Evolutionary conservation across 1,139 yeast genomes (phyloP), one percentile per base, ranked within the genome.

Genomic region (Yamadazyma buinensis): DNA sequence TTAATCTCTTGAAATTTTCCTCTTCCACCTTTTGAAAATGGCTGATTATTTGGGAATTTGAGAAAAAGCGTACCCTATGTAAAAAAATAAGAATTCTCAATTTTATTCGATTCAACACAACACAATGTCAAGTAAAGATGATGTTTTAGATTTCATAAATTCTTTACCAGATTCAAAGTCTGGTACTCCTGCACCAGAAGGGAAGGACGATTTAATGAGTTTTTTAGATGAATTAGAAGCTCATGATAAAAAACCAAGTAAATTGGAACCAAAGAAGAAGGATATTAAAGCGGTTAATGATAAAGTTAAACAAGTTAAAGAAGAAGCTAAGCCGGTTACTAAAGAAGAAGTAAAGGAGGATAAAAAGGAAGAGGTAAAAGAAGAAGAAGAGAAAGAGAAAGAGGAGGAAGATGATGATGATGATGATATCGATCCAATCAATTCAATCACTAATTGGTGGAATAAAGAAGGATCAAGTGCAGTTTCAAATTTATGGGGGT

Each of bases 71-170:
- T n/a, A n/a, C n/a, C n/a, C n/a, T n/a, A n/a, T n/a, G n/a, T n/a
- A n/a, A n/a, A n/a, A n/a, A n/a, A n/a, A n/a, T n/a, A n/a, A n/a
- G n/a, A n/a, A n/a, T n/a, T n/a, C n/a, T n/a, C n/a, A n/a, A n/a
- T n/a, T n/a, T n/a, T n/a, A n/a, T n/a, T n/a, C n/a, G n/a, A n/a
- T n/a, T n/a, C n/a, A n/a, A n/a, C n/a, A 7, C 22, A 19, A 19
- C 23, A 22, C 5, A 22, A 22, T 22, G 23, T 22, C 23, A 22
- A 10, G n/a, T 22, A 22, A 22, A 19, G 95, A 86, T 49, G 96
- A 90, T 51, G 96, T 92, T 9, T 65, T 90, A 46, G 95, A 90
- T 48, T 84, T 92, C 56, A 73, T 92, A 49, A 94, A 90, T 53
- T 84, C 95, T 2, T 70, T 92, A 31, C 97, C 95, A 9, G 87